These are phyloP conservation scores for Pythium insidiosum DNA, from an alignment of 352 stramenopile genomes.

Conservation along the genomic window DNA sequence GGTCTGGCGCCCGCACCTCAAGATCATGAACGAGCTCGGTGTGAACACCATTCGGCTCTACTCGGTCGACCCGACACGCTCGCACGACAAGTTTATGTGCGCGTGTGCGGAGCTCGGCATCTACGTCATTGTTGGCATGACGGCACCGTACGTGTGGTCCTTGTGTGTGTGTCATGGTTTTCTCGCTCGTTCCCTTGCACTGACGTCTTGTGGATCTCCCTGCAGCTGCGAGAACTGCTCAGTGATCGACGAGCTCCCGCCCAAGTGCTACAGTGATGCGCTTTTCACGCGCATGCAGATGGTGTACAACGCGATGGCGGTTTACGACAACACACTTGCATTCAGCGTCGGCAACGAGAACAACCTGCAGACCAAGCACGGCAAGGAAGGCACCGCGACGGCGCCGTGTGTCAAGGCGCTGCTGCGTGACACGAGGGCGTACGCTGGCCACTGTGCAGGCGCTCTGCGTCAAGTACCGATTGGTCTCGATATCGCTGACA, in stretches of 20 bases:
- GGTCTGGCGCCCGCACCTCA: slow-evolving; percentile 43
- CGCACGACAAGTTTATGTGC: slow-evolving; percentile 79
- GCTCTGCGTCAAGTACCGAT: slow-evolving; percentile 45
- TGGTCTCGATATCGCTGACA: slow-evolving; percentile 55
- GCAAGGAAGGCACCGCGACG: slow-evolving; percentile 16
- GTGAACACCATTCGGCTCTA: slow-evolving; percentile 67
- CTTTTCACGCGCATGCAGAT: slow-evolving; percentile 52
- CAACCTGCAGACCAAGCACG: slow-evolving; percentile 29
- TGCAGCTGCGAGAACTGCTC: slow-evolving; percentile 48
- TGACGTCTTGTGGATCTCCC: not conserved
- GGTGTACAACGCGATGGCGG: slow-evolving; percentile 63
- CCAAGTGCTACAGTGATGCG: slow-evolving; percentile 37
- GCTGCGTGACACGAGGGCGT: slow-evolving; percentile 42
- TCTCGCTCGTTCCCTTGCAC: not conserved
- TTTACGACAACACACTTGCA: slow-evolving; percentile 59
- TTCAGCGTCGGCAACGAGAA: slow-evolving; percentile 39
- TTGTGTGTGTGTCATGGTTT: not conserved
- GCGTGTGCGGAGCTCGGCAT: slow-evolving; percentile 53
- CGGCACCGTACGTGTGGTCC: slow-evolving; percentile 30
- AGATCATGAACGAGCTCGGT: slow-evolving; percentile 40
- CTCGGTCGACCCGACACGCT: slow-evolving; percentile 43
- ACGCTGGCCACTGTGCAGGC: slow-evolving; percentile 32
- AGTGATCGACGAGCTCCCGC: slow-evolving; percentile 27
- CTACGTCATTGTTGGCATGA: slow-evolving; percentile 63
- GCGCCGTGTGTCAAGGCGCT: slow-evolving; percentile 61